Evolutionary conservation across 345 rosid species (phyloP).

Genomic region (Euphorbia pulcherrima): DNA sequence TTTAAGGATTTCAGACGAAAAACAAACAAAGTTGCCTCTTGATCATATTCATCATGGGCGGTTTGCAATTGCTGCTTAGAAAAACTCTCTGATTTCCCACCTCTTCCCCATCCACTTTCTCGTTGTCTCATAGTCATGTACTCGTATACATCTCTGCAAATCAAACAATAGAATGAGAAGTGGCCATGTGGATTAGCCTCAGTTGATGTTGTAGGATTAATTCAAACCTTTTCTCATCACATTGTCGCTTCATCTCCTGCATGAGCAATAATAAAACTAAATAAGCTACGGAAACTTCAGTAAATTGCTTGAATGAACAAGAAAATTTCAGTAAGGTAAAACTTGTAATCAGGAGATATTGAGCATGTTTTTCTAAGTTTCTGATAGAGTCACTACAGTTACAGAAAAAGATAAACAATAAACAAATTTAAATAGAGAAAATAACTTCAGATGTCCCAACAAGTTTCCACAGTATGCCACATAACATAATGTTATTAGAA

Average conservation of each 20-base stretch:
- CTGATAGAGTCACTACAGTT: background rate
- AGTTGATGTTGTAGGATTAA: conserved; percentile 5
- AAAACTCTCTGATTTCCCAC: conserved; percentile 63
- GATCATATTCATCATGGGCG: conserved; percentile 70
- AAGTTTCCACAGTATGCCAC: background rate
- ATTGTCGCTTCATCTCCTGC: conserved; percentile 97
- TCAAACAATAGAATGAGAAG: conserved; percentile 20
- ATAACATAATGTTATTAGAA: background rate
- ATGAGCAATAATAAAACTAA: conserved; percentile 15
- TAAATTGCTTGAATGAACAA: conserved; percentile 5
- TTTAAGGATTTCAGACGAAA: conserved; percentile 91
- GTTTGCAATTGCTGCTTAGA: conserved; percentile 55
- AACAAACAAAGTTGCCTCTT: conserved; percentile 74
- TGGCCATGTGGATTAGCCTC: background rate
- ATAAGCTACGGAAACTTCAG: conserved; percentile 4
- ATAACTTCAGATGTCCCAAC: background rate
- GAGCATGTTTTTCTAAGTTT: conserved; percentile 2
- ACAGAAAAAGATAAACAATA: background rate
- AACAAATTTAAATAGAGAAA: background rate
- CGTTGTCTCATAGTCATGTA: conserved; percentile 59
- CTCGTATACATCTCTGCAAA: conserved; percentile 62
- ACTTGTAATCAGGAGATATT: background rate
- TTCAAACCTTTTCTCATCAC: conserved; percentile 85
- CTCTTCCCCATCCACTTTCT: conserved; percentile 69
- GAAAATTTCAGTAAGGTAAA: background rate